These are phyloP conservation scores for Macrophomina tecta DNA, from an alignment of 2,329 filamentous ascomycete genomes.

Conservation along the genomic window DNA sequence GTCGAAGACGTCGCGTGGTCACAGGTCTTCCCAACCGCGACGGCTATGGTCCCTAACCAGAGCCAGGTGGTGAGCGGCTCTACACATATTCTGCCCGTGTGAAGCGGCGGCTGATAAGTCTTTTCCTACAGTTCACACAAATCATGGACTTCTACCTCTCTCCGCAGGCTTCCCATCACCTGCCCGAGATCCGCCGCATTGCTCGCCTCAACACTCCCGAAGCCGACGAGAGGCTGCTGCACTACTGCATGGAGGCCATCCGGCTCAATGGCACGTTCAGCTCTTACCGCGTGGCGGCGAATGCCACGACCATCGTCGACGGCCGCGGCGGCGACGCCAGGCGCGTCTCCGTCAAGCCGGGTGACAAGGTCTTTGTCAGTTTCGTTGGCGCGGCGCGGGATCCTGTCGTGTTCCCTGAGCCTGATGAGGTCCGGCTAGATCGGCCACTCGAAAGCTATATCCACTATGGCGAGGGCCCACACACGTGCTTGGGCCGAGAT, in stretches of 20 bases:
- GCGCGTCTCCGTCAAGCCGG: constrained; percentile 58
- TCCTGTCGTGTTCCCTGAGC: constrained; percentile 63
- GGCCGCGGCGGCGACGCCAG: constrained; percentile 38
- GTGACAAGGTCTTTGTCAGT: constrained; percentile 68
- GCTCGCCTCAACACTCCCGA: constrained; percentile 62
- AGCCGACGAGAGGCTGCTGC: constrained; percentile 68
- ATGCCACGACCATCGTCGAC: constrained; percentile 58
- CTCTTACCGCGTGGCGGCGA: constrained; percentile 63
- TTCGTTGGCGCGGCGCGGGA: constrained; percentile 54
- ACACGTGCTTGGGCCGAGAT: constrained; percentile 67
- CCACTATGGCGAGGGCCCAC: constrained; percentile 67
- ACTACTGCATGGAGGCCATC: constrained; percentile 74
- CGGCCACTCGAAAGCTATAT: constrained; percentile 70
- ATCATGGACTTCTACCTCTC: constrained; percentile 75
- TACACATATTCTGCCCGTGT: not conserved
- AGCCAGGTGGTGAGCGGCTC: constrained; percentile 62
- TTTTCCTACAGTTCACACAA: constrained; percentile 68
- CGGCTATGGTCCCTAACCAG: constrained; percentile 73
- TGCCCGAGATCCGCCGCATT: constrained; percentile 66
- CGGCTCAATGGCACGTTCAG: constrained; percentile 70
- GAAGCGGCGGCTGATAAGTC: not conserved
- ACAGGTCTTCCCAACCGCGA: constrained; percentile 71
- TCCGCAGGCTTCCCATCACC: constrained; percentile 47
- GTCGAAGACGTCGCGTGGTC: constrained; percentile 72
- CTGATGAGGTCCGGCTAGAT: constrained; percentile 65